phyloP scores from a whole-genome alignment of 31 red algal species.

The Endocladia muricata region DNA sequence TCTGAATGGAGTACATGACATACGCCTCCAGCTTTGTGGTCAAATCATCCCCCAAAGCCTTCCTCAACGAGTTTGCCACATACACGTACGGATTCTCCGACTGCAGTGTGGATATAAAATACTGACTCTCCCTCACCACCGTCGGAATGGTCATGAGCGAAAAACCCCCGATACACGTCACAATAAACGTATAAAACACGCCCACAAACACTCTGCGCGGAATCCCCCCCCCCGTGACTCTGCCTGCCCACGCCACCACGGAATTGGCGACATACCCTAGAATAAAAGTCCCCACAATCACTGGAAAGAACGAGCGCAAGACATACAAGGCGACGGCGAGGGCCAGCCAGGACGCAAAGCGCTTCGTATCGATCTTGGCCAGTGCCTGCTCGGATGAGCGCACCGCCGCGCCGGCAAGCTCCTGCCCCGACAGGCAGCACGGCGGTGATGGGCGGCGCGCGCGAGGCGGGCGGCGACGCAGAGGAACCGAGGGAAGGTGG shows the following conservation, averaged over 20 bases:
- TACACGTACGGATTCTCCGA: constrained; percentile 96
- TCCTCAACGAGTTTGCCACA: constrained; percentile 85
- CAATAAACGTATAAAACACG: constrained; percentile 81
- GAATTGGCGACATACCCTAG: constrained; percentile 86
- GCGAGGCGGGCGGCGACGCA: neutral
- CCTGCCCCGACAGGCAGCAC: constrained; percentile 16
- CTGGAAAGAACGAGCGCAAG: constrained; percentile 86
- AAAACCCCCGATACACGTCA: constrained; percentile 70
- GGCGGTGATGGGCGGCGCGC: constrained; percentile 8
- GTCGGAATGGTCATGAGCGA: constrained; percentile 90
- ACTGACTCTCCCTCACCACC: constrained; percentile 88
- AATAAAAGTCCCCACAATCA: constrained; percentile 92
- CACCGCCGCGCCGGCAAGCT: constrained; percentile 31
- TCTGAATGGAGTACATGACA: constrained; percentile 63
- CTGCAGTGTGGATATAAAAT: constrained; percentile 91
- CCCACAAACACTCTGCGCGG: constrained; percentile 71
- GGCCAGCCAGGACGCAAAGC: constrained; percentile 65
- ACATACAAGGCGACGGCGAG: constrained; percentile 41
- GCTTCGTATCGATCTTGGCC: constrained; percentile 27
- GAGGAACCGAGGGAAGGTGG: neutral
- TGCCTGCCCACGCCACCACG: constrained; percentile 54
- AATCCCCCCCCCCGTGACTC: constrained; percentile 19
- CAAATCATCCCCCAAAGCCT: constrained; percentile 85
- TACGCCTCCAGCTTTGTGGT: constrained; percentile 86
- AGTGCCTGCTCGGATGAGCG: constrained; percentile 38